phyloP scores from a whole-genome alignment of 495 filamentous ascomycete genomes.

The Articulospora tetracladia region DNA sequence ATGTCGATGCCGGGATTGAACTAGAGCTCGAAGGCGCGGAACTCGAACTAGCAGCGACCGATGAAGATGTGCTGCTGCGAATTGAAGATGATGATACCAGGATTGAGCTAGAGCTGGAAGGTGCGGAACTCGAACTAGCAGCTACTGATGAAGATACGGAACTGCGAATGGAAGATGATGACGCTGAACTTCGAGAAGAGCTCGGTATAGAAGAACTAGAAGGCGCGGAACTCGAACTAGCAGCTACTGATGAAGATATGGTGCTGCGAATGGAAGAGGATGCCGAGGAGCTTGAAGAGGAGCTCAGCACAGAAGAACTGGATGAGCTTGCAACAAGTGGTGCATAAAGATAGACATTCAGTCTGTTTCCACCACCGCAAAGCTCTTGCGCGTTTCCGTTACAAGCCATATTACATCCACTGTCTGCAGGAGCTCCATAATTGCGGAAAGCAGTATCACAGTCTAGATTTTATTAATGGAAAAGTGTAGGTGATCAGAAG shows the following conservation, averaged over 20 bases:
- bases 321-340: not conserved
- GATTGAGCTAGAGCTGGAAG: not conserved
- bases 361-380: conserved; percentile 43
- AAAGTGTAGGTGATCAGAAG: not conserved
- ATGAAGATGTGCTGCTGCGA: not conserved
- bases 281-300: not conserved
- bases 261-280: not conserved
- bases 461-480: not conserved
- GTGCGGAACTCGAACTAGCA: not conserved
- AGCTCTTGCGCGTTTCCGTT: conserved; percentile 31
- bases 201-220: not conserved
- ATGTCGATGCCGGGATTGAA: not conserved
- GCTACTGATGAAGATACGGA: not conserved
- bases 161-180: not conserved
- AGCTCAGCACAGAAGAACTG: conserved; percentile 3
- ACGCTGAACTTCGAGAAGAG: not conserved
- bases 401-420: conserved; percentile 29
- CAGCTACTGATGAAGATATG: not conserved
- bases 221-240: not conserved
- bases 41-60: not conserved
- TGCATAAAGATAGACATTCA: conserved; percentile 43
- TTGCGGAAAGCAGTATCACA: conserved; percentile 2
- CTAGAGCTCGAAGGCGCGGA: not conserved
- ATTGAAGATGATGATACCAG: not conserved
- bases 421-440: not conserved